Evolutionary conservation across 2,329 filamentous ascomycete species (phyloP).

Genomic region (Myriosclerotinia scirpicola): DNA sequence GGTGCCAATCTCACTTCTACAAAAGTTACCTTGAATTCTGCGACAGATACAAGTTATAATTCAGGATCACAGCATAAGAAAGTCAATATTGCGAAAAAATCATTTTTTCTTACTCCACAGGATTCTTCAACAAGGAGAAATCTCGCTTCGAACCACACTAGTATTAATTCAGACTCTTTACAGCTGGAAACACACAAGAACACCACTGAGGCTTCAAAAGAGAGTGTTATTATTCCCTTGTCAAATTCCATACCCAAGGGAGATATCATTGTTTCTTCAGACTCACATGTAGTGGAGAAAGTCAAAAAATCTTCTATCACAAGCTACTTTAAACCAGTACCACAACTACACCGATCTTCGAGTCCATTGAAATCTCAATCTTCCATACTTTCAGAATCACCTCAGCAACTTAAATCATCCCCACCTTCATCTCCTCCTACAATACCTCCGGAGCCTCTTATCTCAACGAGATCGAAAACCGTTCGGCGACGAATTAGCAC

Average conservation of each 20-base stretch:
- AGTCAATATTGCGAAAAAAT: no score
- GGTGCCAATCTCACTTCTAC: background rate
- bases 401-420: background rate
- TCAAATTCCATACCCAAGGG: background rate
- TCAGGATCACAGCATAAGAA: background rate
- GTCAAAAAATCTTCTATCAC: constrained; percentile 32
- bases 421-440: constrained; percentile 9
- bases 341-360: constrained; percentile 24
- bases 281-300: constrained; percentile 23
- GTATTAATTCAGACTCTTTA: background rate
- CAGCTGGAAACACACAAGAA: background rate
- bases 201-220: background rate
- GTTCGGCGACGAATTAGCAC: constrained; percentile 30
- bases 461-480: constrained; percentile 21
- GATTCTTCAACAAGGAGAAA: background rate
- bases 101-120: background rate
- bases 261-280: background rate
- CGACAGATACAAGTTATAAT: background rate
- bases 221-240: background rate
- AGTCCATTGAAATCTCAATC: constrained; percentile 26
- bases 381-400: constrained; percentile 1
- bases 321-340: constrained; percentile 36
- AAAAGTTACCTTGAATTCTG: background rate
- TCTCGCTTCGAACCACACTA: constrained; percentile 17
- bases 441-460: constrained; percentile 20